Percentiles rank a stretch among this genome's conserved stretches.
Conservation (phyloP, 2,329 filamentous ascomycete genomes). For the Talaromyces marneffei region DNA sequence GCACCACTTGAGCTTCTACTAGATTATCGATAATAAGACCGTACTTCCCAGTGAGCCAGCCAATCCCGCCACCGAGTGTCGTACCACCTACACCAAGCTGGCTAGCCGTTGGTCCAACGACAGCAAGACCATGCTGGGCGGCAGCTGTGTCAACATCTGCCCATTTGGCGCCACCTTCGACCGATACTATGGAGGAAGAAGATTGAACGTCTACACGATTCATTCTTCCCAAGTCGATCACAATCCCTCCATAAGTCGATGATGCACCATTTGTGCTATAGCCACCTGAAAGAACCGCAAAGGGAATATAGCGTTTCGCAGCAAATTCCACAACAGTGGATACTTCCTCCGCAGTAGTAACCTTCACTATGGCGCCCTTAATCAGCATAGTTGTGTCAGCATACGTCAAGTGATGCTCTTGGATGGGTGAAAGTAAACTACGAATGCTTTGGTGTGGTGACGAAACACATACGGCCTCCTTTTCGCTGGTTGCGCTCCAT, state of each 20-base stretch:
- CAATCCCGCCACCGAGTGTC: constrained; percentile 35
- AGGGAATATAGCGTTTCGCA: constrained; percentile 18
- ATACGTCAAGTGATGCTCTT: background rate
- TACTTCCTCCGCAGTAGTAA: constrained; percentile 3
- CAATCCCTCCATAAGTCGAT: constrained; percentile 50
- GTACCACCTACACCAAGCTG: constrained; percentile 36
- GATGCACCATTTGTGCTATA: constrained; percentile 51
- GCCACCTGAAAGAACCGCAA: constrained; percentile 28
- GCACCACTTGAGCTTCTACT: constrained; percentile 43
- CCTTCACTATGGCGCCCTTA: constrained; percentile 3
- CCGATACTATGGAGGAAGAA: constrained; percentile 42
- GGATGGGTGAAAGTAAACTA: background rate
- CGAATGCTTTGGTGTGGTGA: background rate
- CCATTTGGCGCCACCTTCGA: constrained; percentile 52
- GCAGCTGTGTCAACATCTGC: constrained; percentile 51
- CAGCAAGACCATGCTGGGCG: constrained; percentile 45
- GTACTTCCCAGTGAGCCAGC: constrained; percentile 43
- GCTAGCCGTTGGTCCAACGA: constrained; percentile 34
- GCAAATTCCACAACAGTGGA: background rate
- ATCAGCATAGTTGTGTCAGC: constrained; percentile 2
- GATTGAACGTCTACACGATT: constrained; percentile 46
- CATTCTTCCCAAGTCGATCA: constrained; percentile 54
- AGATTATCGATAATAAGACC: constrained; percentile 49
- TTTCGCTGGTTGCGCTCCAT: constrained; percentile 5
- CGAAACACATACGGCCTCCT: constrained; percentile 3